These are phyloP conservation scores for Dipodascopsis tothii DNA, from an alignment of 805 yeast genomes.

Conservation along the genomic window DNA sequence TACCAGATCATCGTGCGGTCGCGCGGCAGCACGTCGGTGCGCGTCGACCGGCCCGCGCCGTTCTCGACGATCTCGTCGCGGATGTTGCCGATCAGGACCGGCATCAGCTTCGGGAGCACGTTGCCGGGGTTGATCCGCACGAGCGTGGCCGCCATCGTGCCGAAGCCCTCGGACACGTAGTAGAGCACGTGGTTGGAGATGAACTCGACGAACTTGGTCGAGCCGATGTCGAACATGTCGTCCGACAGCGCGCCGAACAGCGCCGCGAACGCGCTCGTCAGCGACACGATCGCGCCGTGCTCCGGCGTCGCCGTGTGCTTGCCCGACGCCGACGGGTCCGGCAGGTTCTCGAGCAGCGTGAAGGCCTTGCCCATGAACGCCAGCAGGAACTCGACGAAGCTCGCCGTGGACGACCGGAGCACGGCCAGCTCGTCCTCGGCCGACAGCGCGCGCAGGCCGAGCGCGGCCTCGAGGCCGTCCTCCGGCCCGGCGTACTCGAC, in stretches of 20 bases:
- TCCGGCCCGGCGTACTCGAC: constrained; percentile 34
- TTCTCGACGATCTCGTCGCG: constrained; percentile 63
- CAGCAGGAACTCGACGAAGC: constrained; percentile 54
- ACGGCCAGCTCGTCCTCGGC: constrained; percentile 49
- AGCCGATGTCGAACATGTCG: constrained; percentile 26
- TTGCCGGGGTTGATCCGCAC: constrained; percentile 53
- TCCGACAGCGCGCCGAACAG: constrained; percentile 30
- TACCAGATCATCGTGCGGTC: constrained; percentile 73
- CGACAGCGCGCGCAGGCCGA: constrained; percentile 18
- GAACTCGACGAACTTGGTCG: constrained; percentile 38
- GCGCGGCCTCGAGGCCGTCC: constrained; percentile 1
- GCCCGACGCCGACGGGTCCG: constrained; percentile 47
- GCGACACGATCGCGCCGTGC: constrained; percentile 36
- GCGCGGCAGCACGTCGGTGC: constrained; percentile 58
- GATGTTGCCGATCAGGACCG: constrained; percentile 45
- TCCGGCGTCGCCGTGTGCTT: constrained; percentile 40
- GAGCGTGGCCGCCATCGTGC: constrained; percentile 65
- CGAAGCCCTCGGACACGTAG: constrained; percentile 54
- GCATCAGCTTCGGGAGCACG: constrained; percentile 41
- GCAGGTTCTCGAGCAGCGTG: constrained; percentile 58
- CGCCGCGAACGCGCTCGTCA: constrained; percentile 35
- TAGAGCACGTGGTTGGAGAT: constrained; percentile 52
- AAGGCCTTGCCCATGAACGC: constrained; percentile 54
- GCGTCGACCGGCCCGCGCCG: constrained; percentile 71
- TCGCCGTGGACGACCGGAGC: constrained; percentile 62